A percentile compares a stretch with the other conserved stretches of the same genome.
Evolutionary conservation across 805 yeast species (phyloP).

Genomic region (Ogataea chonburiensis): DNA sequence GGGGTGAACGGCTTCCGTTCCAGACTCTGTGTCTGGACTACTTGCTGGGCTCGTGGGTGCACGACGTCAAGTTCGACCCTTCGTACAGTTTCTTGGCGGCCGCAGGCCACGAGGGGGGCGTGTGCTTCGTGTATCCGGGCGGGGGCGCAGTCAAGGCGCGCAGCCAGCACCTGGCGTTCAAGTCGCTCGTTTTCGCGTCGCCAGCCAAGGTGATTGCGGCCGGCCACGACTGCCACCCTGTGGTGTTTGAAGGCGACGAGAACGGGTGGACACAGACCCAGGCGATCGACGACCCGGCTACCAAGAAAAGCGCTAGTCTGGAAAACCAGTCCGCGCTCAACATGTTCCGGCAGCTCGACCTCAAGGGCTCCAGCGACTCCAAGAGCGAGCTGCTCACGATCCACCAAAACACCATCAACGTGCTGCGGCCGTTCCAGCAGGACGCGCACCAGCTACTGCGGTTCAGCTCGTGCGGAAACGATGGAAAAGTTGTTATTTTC

Average conservation of each 20-base stretch:
- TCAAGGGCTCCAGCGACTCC: conserved; percentile 73
- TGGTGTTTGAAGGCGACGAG: conserved; percentile 72
- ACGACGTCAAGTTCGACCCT: conserved; percentile 84
- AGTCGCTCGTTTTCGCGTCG: conserved; percentile 65
- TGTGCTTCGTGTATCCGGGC: conserved; percentile 75
- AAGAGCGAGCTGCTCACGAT: conserved; percentile 60
- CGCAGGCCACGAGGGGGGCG: conserved; percentile 83
- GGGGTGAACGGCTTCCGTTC: conserved; percentile 97
- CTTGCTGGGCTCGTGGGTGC: conserved; percentile 82
- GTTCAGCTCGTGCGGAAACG: conserved; percentile 78
- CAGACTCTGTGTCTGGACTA: conserved; percentile 85
- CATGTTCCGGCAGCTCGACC: conserved; percentile 93
- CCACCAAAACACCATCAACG: conserved; percentile 88
- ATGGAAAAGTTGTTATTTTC: conserved; percentile 87
- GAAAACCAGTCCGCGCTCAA: conserved; percentile 80
- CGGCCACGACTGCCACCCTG: conserved; percentile 90
- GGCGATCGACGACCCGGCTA: conserved; percentile 59
- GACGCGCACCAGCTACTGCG: conserved; percentile 51
- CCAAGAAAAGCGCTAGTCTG: conserved; percentile 45
- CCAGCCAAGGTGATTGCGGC: conserved; percentile 75
- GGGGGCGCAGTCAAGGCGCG: conserved; percentile 54
- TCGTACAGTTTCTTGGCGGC: conserved; percentile 75
- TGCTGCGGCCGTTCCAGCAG: conserved; percentile 52
- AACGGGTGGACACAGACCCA: conserved; percentile 58
- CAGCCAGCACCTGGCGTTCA: conserved; percentile 77